Evolutionary conservation across 1,284 basidiomycete genomes (phyloP).

Genomic region (Ganoderma sinense): DNA sequence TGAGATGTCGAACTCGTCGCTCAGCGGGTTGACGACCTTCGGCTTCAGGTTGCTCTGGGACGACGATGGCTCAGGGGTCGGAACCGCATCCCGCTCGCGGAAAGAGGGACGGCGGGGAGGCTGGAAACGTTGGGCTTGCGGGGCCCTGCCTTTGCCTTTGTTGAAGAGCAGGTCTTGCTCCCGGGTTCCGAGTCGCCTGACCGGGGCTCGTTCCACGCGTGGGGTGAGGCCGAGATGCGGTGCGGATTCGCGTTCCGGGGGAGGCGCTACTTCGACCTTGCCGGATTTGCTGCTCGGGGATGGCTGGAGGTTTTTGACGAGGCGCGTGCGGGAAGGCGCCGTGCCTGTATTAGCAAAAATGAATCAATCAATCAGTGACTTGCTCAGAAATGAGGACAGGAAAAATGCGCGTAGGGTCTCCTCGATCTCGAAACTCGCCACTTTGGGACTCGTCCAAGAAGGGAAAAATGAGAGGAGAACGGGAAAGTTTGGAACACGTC

Average conservation of each 20-base stretch:
- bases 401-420: not conserved
- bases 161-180: conserved; percentile 8
- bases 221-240: conserved; percentile 20
- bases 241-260: conserved; percentile 16
- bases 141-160: not conserved
- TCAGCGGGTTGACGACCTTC: conserved; percentile 41
- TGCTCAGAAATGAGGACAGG: not conserved
- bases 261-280: conserved; percentile 42
- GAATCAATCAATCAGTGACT: not conserved
- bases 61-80: no score
- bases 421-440: no score
- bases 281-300: conserved; percentile 31
- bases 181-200: conserved; percentile 6
- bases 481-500: no score
- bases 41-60: conserved; percentile 7
- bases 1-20: conserved; percentile 50
- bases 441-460: no score
- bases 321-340: conserved; percentile 44
- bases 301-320: conserved; percentile 45
- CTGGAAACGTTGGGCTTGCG: not conserved
- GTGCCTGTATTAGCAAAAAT: not conserved
- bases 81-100: not conserved
- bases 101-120: not conserved
- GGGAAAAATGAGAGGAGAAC: no score
- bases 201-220: not conserved